A percentile compares a stretch with the other conserved stretches of the same genome.
phyloP scores from a whole-genome alignment of 345 rosid genomes.

The Linum tenue region DNA sequence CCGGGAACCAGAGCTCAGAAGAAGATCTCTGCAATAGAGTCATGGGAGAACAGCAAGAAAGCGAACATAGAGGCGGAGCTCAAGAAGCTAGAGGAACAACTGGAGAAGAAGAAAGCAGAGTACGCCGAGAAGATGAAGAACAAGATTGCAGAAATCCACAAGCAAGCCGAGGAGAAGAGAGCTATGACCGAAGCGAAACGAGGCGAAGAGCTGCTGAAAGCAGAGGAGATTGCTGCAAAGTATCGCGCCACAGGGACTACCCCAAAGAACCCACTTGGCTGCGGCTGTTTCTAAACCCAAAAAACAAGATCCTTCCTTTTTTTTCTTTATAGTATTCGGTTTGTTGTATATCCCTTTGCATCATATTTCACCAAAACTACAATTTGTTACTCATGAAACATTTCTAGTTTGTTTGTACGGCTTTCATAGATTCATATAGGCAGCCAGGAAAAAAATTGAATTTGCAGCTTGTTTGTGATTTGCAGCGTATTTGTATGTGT shows the following conservation, averaged over 20 bases:
- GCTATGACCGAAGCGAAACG: constrained; percentile 70
- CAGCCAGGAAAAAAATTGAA: no score
- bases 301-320: no score
- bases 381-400: no score
- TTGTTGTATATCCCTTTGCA: no score
- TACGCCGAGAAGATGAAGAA: constrained; percentile 78
- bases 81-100: constrained; percentile 53
- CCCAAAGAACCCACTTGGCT: constrained; percentile 59
- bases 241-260: constrained; percentile 66
- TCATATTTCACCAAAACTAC: no score
- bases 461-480: no score
- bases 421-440: no score
- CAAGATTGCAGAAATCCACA: constrained; percentile 63
- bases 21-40: constrained; percentile 36
- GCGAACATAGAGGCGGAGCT: constrained; percentile 58
- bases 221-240: constrained; percentile 78
- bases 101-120: constrained; percentile 73
- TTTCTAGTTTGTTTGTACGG: no score
- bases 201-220: constrained; percentile 75
- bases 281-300: constrained; percentile 34
- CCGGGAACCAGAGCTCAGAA: constrained; percentile 47
- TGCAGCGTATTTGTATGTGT: no score
- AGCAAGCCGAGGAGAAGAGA: constrained; percentile 73
- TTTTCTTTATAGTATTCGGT: no score
- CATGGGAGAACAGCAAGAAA: constrained; percentile 67